Evolutionary conservation across 2,329 filamentous ascomycete species (phyloP), one percentile per base, ranked within the genome.

Genomic region (Penicillium sp.): DNA sequence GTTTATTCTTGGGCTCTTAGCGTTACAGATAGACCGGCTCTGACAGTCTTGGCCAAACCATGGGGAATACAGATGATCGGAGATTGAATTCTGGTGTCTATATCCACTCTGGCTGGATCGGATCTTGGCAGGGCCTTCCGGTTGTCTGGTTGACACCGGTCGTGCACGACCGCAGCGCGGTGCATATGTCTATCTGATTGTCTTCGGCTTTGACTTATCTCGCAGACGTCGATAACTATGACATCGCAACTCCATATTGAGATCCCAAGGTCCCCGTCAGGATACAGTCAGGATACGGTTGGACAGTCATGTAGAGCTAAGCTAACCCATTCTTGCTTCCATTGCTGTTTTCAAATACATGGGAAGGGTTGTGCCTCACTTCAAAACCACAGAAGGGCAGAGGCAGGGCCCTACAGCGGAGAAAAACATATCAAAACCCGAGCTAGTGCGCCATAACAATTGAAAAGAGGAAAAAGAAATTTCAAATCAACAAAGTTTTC

Each of bases 361-460:
- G 22, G 51, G 51, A 40, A 40, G 32, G 38, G 29, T 50, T 49
- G 22, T 51, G 49, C 57, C 46, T 53, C 46, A 55, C 18, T 31
- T 45, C 45, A 50, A 48, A 34, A 43, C 58, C 57, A 38, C 37
- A 44, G 34, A 42, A 47, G 40, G 55, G 47, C 26, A 60, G 57
- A 55, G 59, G 53, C 56, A 63, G 50, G 44, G 50, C 61, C 62
- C 50, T 49, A 50, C 52, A 50, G 31, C 45, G 54, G 59, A 53
- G 63, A 60, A 67, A 63, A 58, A 66, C 58, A 68, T 58, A 66
- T 64, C 64, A 62, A 66, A 64, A 67, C 62, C 67, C 69, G 66
- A 72, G 66, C 68, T 69, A 67, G 57, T 64, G 58, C 70, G 70
- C 70, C 70, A 68, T 60, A 61, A 65, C 58, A 58, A 55, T 52